Percentiles rank a stretch among this genome's conserved stretches.
These are phyloP conservation scores for Saprolegnia parasitica DNA, from an alignment of 352 stramenopile species.

Conservation along the genomic window DNA sequence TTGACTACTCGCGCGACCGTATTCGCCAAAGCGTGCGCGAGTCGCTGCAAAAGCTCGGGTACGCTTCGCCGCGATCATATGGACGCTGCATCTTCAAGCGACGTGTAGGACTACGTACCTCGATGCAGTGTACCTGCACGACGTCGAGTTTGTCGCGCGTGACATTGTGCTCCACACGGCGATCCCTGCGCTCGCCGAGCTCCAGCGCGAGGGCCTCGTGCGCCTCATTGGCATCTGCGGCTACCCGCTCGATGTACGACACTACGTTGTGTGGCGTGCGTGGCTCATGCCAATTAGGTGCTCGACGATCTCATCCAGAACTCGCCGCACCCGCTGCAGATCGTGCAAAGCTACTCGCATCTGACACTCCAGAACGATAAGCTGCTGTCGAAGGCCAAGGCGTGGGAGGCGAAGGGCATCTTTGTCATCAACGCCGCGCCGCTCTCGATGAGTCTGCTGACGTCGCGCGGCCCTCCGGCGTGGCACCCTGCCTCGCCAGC, in stretches of 20 bases:
- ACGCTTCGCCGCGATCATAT: neutral
- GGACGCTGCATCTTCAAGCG: neutral
- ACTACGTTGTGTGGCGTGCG: slow-evolving; percentile 41
- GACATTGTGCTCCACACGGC: slow-evolving; percentile 53
- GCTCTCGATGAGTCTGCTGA: slow-evolving; percentile 74
- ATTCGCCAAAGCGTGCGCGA: slow-evolving; percentile 52
- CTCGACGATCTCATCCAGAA: slow-evolving; percentile 36
- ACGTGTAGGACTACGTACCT: slow-evolving; percentile 41
- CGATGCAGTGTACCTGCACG: slow-evolving; percentile 73
- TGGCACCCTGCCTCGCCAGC: slow-evolving; percentile 57
- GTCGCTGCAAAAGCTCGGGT: slow-evolving; percentile 50
- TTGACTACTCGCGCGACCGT: slow-evolving; percentile 71
- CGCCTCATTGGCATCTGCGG: slow-evolving; percentile 64
- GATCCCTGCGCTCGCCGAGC: slow-evolving; percentile 48
- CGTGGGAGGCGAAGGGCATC: slow-evolving; percentile 31
- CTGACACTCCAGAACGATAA: slow-evolving; percentile 34
- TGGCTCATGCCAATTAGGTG: slow-evolving; percentile 64
- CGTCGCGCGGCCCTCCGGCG: slow-evolving; percentile 33
- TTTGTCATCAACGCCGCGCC: slow-evolving; percentile 56
- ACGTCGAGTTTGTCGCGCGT: slow-evolving; percentile 70
- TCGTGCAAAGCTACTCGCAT: slow-evolving; percentile 29
- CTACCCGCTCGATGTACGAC: slow-evolving; percentile 64
- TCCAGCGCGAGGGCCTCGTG: slow-evolving; percentile 41
- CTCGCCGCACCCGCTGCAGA: slow-evolving; percentile 21
- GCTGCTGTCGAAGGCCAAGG: slow-evolving; percentile 13